A percentile compares a stretch with the other conserved stretches of the same genome.
These are phyloP conservation scores for Balansia obtecta DNA, from an alignment of 2,329 filamentous ascomycete species.

Conservation along the genomic window DNA sequence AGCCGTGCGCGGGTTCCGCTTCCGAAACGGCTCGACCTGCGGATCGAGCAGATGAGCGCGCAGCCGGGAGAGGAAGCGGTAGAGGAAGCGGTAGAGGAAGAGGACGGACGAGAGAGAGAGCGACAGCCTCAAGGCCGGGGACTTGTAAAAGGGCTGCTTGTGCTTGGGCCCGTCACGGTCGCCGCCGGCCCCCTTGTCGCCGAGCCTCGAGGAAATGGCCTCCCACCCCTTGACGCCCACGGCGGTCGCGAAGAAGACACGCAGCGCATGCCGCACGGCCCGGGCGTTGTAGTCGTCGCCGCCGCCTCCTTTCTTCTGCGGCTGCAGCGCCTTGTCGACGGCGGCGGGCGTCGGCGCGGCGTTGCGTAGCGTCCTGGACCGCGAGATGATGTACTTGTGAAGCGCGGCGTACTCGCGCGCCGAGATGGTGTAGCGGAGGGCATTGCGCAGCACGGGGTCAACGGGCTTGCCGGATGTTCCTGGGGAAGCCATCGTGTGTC, in stretches of 20 bases:
- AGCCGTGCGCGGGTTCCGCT: conserved; percentile 67
- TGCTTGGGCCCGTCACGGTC: conserved; percentile 11
- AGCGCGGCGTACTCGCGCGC: conserved; percentile 76
- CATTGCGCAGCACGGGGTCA: conserved; percentile 71
- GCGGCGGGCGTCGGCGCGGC: conserved; percentile 42
- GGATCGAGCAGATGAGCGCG: conserved; percentile 67
- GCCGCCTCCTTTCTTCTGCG: conserved; percentile 23
- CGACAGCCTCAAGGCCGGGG: conserved; percentile 63
- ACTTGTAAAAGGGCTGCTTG: conserved; percentile 47
- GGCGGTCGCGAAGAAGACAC: conserved; percentile 55
- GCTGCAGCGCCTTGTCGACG: conserved; percentile 31
- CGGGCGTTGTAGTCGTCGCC: conserved; percentile 57
- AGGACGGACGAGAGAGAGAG: conserved; percentile 75
- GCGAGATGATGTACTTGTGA: conserved; percentile 71
- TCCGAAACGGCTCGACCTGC: conserved; percentile 69
- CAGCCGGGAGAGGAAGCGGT: conserved; percentile 76
- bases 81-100: conserved; percentile 76
- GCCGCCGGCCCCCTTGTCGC: conserved; percentile 24
- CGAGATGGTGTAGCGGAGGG: conserved; percentile 74
- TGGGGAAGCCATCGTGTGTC: conserved; percentile 1
- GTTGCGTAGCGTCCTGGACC: conserved; percentile 45
- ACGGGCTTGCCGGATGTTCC: conserved; percentile 12
- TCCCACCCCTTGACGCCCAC: conserved; percentile 52
- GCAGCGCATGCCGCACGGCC: conserved; percentile 56
- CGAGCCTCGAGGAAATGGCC: conserved; percentile 34